Conservation (phyloP, 2,329 filamentous ascomycete species). For the Corniculantispora saksenae region DNA sequence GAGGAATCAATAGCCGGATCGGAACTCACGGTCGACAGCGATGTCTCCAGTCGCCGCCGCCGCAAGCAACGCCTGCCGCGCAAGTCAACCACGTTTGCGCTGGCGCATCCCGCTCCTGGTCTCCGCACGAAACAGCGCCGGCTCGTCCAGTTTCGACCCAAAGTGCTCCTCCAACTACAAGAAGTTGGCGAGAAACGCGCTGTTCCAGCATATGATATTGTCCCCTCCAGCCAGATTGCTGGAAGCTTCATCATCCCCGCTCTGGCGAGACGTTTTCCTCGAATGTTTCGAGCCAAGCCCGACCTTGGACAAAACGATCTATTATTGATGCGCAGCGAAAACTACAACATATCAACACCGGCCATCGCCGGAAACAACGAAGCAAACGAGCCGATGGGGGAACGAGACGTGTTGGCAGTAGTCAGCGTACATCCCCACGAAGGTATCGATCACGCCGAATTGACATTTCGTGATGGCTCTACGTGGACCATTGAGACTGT, state of each 20-base stretch:
- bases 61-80: slow-evolving; percentile 49
- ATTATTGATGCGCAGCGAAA: slow-evolving; percentile 69
- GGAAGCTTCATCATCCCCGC: slow-evolving; percentile 58
- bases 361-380: slow-evolving; percentile 38
- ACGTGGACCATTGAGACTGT: slow-evolving; percentile 58
- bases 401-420: slow-evolving; percentile 63
- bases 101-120: slow-evolving; percentile 68
- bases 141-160: slow-evolving; percentile 66
- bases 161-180: slow-evolving; percentile 71
- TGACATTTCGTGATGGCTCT: slow-evolving; percentile 65
- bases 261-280: slow-evolving; percentile 61
- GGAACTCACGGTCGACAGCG: slow-evolving; percentile 39
- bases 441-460: slow-evolving; percentile 59
- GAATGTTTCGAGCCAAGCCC: slow-evolving; percentile 63
- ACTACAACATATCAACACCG: slow-evolving; percentile 49
- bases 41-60: slow-evolving; percentile 37
- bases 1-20: slow-evolving; percentile 45
- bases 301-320: slow-evolving; percentile 69
- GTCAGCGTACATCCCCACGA: slow-evolving; percentile 59
- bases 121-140: slow-evolving; percentile 62
- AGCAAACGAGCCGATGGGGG: slow-evolving; percentile 47
- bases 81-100: slow-evolving; percentile 63
- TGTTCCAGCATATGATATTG: slow-evolving; percentile 70
- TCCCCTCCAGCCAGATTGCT: slow-evolving; percentile 64
- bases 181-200: slow-evolving; percentile 63